Conservation (phyloP, 139 green algal genomes). For the Coelastrella sp. region DNA sequence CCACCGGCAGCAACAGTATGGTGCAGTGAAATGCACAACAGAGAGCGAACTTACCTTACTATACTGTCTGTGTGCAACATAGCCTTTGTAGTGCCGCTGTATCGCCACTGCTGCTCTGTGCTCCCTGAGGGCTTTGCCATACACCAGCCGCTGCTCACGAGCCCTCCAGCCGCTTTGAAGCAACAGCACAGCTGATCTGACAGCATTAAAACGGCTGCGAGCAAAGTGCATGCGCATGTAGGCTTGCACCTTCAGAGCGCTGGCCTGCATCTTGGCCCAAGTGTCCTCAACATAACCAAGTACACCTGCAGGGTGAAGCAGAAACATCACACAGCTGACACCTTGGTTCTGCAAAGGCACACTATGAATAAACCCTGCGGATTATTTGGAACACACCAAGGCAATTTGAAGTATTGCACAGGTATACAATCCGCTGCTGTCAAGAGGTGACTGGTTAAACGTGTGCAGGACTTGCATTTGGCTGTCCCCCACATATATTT, state of each 20-base stretch:
- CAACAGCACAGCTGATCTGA: constrained; percentile 27
- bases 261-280: constrained; percentile 57
- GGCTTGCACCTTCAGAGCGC: constrained; percentile 47
- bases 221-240: constrained; percentile 53
- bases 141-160: constrained; percentile 33
- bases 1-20: too few species aligned
- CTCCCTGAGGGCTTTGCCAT: constrained; percentile 36
- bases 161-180: constrained; percentile 64
- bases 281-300: constrained; percentile 80
- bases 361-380: too few species aligned
- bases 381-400: too few species aligned
- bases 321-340: not conserved
- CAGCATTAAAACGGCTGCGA: constrained; percentile 20
- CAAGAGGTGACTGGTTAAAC: too few species aligned
- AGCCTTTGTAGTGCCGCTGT: constrained; percentile 49
- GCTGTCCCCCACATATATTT: too few species aligned
- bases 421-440: too few species aligned
- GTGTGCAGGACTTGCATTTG: too few species aligned
- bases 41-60: constrained; percentile 6
- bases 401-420: too few species aligned
- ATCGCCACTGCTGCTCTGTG: constrained; percentile 52
- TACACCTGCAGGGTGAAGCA: constrained; percentile 63
- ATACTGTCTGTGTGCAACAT: constrained; percentile 41
- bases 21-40: too few species aligned
- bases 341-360: too few species aligned